phyloP scores from a whole-genome alignment of 78 protist species.

The Dictyostelium purpureum region DNA sequence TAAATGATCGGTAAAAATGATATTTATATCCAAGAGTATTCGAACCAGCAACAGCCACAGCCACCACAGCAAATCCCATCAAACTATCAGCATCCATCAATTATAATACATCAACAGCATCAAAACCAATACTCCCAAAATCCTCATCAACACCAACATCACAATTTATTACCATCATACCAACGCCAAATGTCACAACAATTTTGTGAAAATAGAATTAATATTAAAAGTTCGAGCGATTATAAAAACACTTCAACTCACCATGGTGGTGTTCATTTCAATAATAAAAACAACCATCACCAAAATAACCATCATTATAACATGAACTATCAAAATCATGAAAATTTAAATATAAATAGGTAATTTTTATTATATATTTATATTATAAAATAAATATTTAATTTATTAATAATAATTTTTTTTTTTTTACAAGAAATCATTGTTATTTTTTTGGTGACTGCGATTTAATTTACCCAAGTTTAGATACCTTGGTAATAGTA shows the following conservation, averaged over 20 bases:
- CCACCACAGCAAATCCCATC: too few species aligned
- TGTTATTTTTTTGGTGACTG: neutral
- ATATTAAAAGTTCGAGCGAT: too few species aligned
- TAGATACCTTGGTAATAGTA: neutral
- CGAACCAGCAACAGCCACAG: too few species aligned
- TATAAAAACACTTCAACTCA: too few species aligned
- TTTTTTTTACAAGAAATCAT: neutral
- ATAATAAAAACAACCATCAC: neutral
- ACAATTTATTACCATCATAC: too few species aligned
- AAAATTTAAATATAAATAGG: neutral
- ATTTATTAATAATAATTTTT: neutral
- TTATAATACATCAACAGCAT: too few species aligned
- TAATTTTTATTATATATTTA: neutral
- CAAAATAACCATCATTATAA: neutral
- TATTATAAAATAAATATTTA: neutral
- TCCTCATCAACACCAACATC: too few species aligned
- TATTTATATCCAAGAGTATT: too few species aligned
- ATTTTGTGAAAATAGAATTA: neutral
- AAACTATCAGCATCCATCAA: too few species aligned
- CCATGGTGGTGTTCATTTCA: neutral
- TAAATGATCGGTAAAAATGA: too few species aligned
- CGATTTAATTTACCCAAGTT: neutral
- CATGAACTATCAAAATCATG: too few species aligned
- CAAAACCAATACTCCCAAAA: too few species aligned
- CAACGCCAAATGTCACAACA: constrained; percentile 2